phyloP scores from a whole-genome alignment of 768 basidiomycete genomes.

The Leccinum incarnatum region DNA sequence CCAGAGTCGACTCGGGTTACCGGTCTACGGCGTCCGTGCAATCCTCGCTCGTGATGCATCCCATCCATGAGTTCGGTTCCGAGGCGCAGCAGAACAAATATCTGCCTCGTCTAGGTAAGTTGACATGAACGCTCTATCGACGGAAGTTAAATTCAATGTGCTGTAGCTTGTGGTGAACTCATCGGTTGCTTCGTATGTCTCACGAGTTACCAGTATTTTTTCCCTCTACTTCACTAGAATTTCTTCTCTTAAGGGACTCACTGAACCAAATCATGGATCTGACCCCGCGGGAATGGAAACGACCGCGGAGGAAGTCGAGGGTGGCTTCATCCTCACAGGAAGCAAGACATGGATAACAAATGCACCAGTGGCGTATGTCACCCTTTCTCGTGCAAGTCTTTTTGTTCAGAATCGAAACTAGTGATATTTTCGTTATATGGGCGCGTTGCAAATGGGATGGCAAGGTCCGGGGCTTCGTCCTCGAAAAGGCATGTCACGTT shows the following conservation, averaged over 20 bases:
- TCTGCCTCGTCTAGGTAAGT: slow-evolving; percentile 73
- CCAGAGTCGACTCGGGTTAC: slow-evolving; percentile 93
- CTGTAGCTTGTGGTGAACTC: slow-evolving; percentile 75
- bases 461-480: slow-evolving; percentile 84
- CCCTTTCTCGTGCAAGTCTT: background rate
- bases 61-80: slow-evolving; percentile 83
- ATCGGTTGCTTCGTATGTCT: slow-evolving; percentile 86
- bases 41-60: slow-evolving; percentile 96
- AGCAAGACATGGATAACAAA: slow-evolving; percentile 99
- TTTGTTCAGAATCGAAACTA: slow-evolving; percentile 28
- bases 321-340: slow-evolving; percentile 83
- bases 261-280: slow-evolving; percentile 96
- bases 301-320: slow-evolving; percentile 77
- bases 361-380: slow-evolving; percentile 78
- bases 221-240: background rate
- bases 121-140: background rate
- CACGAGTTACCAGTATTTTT: background rate
- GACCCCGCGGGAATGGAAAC: slow-evolving; percentile 99
- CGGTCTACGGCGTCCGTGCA: slow-evolving; percentile 95
- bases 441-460: slow-evolving; percentile 93
- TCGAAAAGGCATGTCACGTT: slow-evolving; percentile 68
- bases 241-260: slow-evolving; percentile 66
- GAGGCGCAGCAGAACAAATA: slow-evolving; percentile 90
- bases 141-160: slow-evolving; percentile 6
- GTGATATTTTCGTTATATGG: slow-evolving; percentile 92